Evolutionary conservation across 768 basidiomycete genomes (phyloP), one percentile per base, ranked within the genome.

Genomic region (Boletus huronensis): DNA sequence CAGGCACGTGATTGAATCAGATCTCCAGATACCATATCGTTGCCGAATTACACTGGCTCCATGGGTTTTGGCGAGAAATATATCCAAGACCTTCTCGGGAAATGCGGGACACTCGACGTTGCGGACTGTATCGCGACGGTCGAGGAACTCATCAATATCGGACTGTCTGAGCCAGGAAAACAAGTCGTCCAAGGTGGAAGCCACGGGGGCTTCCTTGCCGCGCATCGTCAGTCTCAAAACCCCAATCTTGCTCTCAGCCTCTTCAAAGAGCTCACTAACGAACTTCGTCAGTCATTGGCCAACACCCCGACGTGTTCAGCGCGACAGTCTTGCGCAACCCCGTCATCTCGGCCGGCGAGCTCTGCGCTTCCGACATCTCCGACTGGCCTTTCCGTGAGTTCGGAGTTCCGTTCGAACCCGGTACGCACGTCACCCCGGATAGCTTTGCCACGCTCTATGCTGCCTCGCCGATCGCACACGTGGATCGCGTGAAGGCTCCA

Each of bases 321-420:
- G 87, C 84, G 0, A 82, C 82, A 0, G 79, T 81, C 25, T 63
- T 88, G 44, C 79, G 84, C 39, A 90, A 90, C 62, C 87, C 88
- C 0, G 88, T 89, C 50, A 83, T 82, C 38, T 82, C 82, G 4
- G 75, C 73, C 0, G 83, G 83, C 11, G 82, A 84, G 43, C 68
- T 83, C 28, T 68, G 79, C 1, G 72, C 71, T 0, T 80, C 79
- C 1, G 88, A 90, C 55, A 88, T 90, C 39, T 79, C 84, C 8
- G 87, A 89, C 61, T 90, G 87, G 87, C 61, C 67, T 2, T 74
- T 64, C 77, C 75, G 55, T 70, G 81, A 64, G 57, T 81, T 70
- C 29, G 72, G 65, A 2, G 41, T 72, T 1, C 70, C 26, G 41
- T 84, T 39, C 65, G 66, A 14, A 68, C 55, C 73, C 17, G 32